Conservation (phyloP, 176 grass and related monocot species). For the Carex myosuroides region DNA sequence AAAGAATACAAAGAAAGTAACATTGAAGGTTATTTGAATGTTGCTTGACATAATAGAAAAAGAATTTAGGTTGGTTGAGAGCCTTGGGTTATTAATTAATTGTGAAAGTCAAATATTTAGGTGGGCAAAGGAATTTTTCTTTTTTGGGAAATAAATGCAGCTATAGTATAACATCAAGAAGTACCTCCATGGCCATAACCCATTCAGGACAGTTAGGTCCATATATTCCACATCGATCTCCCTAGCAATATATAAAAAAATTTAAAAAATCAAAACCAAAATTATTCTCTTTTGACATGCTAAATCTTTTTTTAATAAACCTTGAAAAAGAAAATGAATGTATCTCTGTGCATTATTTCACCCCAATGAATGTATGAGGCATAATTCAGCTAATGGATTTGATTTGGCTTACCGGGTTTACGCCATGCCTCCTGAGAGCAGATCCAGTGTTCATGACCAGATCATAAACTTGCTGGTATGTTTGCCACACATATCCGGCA, state of each 20-base stretch:
- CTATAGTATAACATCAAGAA: background rate
- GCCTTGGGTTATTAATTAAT: background rate
- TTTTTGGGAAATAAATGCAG: background rate
- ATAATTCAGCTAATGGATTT: background rate
- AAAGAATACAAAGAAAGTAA: background rate
- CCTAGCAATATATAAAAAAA: constrained; percentile 39
- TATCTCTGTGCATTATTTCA: background rate
- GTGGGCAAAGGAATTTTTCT: background rate
- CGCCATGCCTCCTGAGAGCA: constrained; percentile 39
- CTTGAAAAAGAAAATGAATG: too few relatives aligned
- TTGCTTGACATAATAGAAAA: background rate
- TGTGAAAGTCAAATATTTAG: background rate
- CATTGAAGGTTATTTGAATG: background rate
- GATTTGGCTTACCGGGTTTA: constrained; percentile 38
- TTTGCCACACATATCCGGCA: constrained; percentile 66
- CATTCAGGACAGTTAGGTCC: constrained; percentile 95
- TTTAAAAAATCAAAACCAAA: background rate
- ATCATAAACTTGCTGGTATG: constrained; percentile 66
- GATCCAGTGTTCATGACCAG: constrained; percentile 50
- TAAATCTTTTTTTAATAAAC: background rate
- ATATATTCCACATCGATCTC: constrained; percentile 85
- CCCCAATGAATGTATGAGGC: background rate
- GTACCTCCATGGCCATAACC: constrained; percentile 93
- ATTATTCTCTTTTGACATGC: background rate
- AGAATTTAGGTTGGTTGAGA: background rate